These are phyloP conservation scores for Pugionium dolabratum DNA, from an alignment of 345 rosid genomes.

Conservation along the genomic window DNA sequence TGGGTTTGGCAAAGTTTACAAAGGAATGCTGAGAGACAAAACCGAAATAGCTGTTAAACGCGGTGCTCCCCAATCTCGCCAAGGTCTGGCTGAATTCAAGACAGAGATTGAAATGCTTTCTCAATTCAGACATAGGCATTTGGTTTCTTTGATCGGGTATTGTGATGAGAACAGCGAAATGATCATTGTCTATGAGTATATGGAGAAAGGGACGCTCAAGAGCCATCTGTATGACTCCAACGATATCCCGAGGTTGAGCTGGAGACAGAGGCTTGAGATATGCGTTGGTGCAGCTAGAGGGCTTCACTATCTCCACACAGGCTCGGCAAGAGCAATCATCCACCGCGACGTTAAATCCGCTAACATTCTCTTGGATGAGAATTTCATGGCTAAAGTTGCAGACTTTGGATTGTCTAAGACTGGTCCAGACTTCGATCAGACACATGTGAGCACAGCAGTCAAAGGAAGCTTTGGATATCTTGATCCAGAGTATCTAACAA, in stretches of 20 bases:
- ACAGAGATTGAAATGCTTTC: constrained; percentile 74
- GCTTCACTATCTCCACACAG: constrained; percentile 22
- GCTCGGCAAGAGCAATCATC: constrained; percentile 59
- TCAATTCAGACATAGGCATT: constrained; percentile 68
- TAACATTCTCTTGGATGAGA: constrained; percentile 65
- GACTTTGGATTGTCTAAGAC: constrained; percentile 71
- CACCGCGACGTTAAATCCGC: constrained; percentile 79
- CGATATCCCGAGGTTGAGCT: constrained; percentile 46
- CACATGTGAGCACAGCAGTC: constrained; percentile 76
- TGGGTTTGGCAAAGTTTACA: constrained; percentile 73
- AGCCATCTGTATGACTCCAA: constrained; percentile 52
- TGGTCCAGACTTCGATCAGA: constrained; percentile 67
- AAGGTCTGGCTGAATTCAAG: constrained; percentile 60
- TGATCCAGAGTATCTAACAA: constrained; percentile 63
- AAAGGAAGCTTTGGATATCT: constrained; percentile 34
- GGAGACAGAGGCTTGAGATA: constrained; percentile 66
- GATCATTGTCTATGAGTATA: constrained; percentile 74
- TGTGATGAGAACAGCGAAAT: constrained; percentile 62
- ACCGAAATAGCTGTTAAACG: constrained; percentile 70
- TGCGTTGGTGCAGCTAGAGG: constrained; percentile 37
- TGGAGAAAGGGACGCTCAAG: constrained; percentile 71
- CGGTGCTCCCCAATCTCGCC: constrained; percentile 53
- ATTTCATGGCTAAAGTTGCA: constrained; percentile 17
- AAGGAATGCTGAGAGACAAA: constrained; percentile 55
- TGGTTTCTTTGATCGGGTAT: constrained; percentile 67